Evolutionary conservation across 768 basidiomycete species (phyloP), one percentile per base, ranked within the genome.

Genomic region (Boletus subcaerulescens): DNA sequence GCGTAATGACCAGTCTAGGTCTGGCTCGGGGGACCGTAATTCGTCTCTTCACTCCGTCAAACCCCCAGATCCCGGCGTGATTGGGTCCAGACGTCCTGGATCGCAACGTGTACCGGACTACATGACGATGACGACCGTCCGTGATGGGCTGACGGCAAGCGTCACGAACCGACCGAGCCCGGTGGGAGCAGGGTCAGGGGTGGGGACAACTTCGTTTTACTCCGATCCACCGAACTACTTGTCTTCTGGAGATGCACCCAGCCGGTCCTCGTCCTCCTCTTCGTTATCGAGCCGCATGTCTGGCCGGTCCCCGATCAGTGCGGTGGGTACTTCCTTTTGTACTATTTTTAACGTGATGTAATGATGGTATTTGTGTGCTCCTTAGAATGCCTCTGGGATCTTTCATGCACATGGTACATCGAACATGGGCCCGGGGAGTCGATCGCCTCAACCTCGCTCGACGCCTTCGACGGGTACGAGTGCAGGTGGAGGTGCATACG

Each of bases 281-380:
- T 71, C 69, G 14, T 51, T 68, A 41, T 72, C 69, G 7, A 71
- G 71, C 47, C 71, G 71, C 42, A 54, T 63, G 60, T 68, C 69
- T 15, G 65, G 67, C 36, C 55, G 65, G 50, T 71, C 69, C 22
- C 69, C 69, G 45, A 65, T 71, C 33, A 68, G 48, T 14, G 11
- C 58, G 55, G 68, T 72, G 35, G n/a, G 65, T 57, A 14, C 31
- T 41, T 18, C 32, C 46, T 33, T 8, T 3, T 13, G 1, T 24
- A 39, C 24, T 39, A 44, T 55, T 41, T 49, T 49, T 60, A 14
- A 11, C 20, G 9, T 29, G 43, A 67, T 52, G 20, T 45, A 18
- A 33, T 36, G 11, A 4, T 52, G 35, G 12, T 6, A 24, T 4
- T 31, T 10, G 13, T 54, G 39, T 17, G 22, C 22, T 24, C 24